A percentile compares a stretch with the other conserved stretches of the same genome.
Evolutionary conservation across 805 yeast species (phyloP).

Genomic region (Zygosaccharomyces siamensis): DNA sequence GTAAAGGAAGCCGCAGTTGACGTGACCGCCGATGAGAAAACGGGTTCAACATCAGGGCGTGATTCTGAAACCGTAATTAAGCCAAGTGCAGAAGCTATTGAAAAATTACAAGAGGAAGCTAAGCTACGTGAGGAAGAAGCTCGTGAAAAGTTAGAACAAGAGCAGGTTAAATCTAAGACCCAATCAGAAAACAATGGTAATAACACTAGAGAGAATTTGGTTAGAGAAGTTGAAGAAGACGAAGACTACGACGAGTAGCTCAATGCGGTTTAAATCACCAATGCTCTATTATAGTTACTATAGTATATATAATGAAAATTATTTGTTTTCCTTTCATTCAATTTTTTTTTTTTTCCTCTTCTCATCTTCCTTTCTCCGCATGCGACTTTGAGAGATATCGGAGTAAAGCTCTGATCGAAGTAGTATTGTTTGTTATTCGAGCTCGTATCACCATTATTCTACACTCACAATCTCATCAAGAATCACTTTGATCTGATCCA

Average conservation of each 20-base stretch:
- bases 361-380: too few species aligned
- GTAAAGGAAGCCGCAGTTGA: conserved; percentile 1
- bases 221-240: conserved; percentile 42
- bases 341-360: neutral
- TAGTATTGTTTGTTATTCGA: neutral
- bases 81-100: conserved; percentile 37
- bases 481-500: conserved; percentile 54
- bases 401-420: too few species aligned
- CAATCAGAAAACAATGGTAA: conserved; percentile 6
- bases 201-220: conserved; percentile 26
- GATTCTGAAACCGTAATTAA: conserved; percentile 27
- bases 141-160: conserved; percentile 19
- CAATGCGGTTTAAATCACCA: neutral
- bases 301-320: neutral
- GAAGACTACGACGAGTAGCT: conserved; percentile 42
- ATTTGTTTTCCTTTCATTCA: neutral
- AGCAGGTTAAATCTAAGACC: conserved; percentile 3
- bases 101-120: conserved; percentile 40
- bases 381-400: too few species aligned
- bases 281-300: neutral
- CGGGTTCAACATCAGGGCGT: neutral
- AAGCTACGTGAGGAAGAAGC: conserved; percentile 37
- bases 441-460: conserved; percentile 20
- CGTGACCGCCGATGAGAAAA: neutral
- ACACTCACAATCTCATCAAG: conserved; percentile 46